Evolutionary conservation across 345 rosid species (phyloP).

Genomic region (Ceriops decandra): DNA sequence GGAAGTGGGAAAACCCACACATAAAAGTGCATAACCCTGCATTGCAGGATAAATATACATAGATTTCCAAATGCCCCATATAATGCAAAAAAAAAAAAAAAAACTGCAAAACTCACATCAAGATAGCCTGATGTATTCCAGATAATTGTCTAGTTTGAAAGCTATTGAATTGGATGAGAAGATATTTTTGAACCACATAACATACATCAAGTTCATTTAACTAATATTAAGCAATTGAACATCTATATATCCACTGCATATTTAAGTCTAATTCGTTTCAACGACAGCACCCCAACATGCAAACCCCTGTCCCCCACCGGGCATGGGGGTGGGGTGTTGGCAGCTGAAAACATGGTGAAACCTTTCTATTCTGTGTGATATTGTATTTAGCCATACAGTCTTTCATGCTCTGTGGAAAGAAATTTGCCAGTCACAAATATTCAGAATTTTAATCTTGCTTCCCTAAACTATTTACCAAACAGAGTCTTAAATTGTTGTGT

Average conservation of each 20-base stretch:
- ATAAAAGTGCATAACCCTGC: slow-evolving; percentile 94
- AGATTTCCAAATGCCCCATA: background rate
- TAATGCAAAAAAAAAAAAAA: background rate
- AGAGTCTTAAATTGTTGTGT: background rate
- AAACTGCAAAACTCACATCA: background rate
- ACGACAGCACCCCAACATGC: no score
- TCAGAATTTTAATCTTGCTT: background rate
- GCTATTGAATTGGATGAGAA: background rate
- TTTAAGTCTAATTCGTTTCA: no score
- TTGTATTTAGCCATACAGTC: background rate
- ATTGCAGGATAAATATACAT: slow-evolving; percentile 2
- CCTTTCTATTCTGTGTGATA: background rate
- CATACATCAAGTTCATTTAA: no score
- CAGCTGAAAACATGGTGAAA: background rate
- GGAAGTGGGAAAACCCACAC: slow-evolving; percentile 83
- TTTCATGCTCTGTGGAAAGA: background rate
- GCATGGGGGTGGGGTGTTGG: no score
- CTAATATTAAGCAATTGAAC: no score
- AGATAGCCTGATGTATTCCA: background rate
- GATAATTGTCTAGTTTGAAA: background rate
- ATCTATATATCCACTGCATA: no score
- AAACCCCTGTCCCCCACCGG: no score
- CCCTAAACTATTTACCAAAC: background rate
- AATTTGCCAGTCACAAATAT: background rate
- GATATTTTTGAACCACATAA: background rate